These are phyloP conservation scores for Neurospora tetrasperma DNA, from an alignment of 495 filamentous ascomycete species.

Conservation along the genomic window DNA sequence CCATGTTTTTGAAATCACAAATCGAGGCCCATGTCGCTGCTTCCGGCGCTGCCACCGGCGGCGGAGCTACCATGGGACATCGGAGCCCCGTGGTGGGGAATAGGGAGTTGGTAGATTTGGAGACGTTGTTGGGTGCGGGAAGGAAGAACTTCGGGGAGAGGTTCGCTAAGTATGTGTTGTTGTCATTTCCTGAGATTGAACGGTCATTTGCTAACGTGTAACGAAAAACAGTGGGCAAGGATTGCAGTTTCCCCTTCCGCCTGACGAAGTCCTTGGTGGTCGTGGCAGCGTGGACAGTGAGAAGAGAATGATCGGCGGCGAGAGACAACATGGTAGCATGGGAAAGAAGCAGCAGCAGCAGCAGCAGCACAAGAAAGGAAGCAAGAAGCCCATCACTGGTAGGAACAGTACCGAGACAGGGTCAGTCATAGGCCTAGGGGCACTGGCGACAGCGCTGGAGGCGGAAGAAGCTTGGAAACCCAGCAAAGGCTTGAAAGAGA, in stretches of 20 bases:
- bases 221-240: not conserved
- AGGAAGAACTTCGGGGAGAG: not conserved
- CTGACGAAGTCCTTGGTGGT: not conserved
- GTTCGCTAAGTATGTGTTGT: not conserved
- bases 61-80: not conserved
- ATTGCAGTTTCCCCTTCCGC: not conserved
- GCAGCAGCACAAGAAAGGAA: not conserved
- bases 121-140: not conserved
- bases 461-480: not conserved
- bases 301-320: not conserved
- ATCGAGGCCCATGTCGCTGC: not conserved
- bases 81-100: not conserved
- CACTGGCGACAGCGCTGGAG: not conserved
- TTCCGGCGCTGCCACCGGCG: not conserved
- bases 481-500: not conserved
- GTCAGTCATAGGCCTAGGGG: not conserved
- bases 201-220: not conserved
- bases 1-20: constrained; percentile 2
- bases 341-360: not conserved
- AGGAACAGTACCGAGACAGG: not conserved
- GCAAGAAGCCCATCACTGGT: not conserved
- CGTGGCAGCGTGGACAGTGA: not conserved
- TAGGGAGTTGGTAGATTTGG: not conserved
- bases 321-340: not conserved
- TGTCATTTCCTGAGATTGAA: not conserved